Base-by-base conservation (phyloP, 1,284 basidiomycete genomes). In the Cystobasidiaceae sp. region DNA sequence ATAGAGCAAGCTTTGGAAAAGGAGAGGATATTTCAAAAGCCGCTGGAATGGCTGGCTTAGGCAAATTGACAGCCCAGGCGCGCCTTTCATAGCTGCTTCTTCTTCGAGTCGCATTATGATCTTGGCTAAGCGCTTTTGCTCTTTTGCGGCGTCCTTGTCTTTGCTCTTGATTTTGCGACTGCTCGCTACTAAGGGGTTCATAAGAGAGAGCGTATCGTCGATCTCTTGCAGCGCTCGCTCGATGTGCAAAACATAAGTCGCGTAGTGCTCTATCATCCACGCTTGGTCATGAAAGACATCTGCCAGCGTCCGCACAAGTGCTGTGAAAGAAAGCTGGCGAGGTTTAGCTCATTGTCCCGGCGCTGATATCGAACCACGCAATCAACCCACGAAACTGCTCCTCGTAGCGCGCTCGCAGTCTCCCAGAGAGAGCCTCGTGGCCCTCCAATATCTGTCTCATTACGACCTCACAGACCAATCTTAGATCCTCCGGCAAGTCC, bases 11-110 rank as follows among this genome's bases (percentile, higher is more conserved):
- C 65, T 68, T 37, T 68, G 63, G 79, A 97, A 97, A 43, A 98
- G 84, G 17, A 98, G 83, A 2, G 94, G 94, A 76, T 97, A 96
- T 77, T 98, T 97, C 75, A 97, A 85, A 44, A 98, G 81, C 32
- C 94, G 85, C 75, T 97, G 94, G 79, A 98, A 96, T 0, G 94
- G 94, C 78, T 97, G 97, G 25, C 91, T 93, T 8, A 97, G 81
- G 2, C 91, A 91, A 74, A 98, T 97, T 33, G 90, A 86, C 44
- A 98, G 81, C 0, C 92, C 91, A 1, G 90, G 91, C 79, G 97
- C 93, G 69, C 91, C 93, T 74, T 88, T 88, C 68, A 90, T 87
- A 21, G 82, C 81, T 0, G 94, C 89, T 28, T 81, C 79, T 68
- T 87, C 83, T 77, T 97, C 94, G 15, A 96, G 82, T 44, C 82